Evolutionary conservation across 768 basidiomycete species (phyloP).

Genomic region (Mycena amicta): DNA sequence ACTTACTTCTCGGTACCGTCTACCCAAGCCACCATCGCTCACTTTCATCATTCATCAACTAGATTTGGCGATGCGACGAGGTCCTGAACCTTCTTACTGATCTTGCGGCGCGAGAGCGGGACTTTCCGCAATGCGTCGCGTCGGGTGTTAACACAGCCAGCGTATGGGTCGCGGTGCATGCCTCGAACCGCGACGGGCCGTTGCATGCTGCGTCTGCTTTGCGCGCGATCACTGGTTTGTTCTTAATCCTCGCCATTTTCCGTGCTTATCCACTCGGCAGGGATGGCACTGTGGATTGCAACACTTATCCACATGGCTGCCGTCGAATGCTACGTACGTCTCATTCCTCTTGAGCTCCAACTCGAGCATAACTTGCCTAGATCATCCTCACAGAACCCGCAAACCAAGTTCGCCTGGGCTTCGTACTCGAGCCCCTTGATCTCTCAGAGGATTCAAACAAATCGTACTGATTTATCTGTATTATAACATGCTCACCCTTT

Average conservation of each 20-base stretch:
- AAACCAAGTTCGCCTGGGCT: conserved; percentile 18
- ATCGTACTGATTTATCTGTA: conserved; percentile 10
- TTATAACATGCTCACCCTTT: too few species aligned
- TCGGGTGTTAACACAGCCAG: conserved; percentile 9
- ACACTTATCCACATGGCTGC: conserved; percentile 26
- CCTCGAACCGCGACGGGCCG: conserved; percentile 14
- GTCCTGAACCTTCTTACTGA: conserved; percentile 21
- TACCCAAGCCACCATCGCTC: background rate
- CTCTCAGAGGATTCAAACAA: conserved; percentile 1
- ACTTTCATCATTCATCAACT: too few species aligned
- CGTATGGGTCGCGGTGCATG: conserved; percentile 26
- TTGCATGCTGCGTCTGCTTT: conserved; percentile 22
- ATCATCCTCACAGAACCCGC: conserved; percentile 11
- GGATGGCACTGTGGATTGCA: conserved; percentile 31
- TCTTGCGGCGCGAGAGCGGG: background rate
- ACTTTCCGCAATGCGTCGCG: conserved; percentile 26
- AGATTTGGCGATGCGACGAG: conserved; percentile 32
- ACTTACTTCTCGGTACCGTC: conserved; percentile 27
- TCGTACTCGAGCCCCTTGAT: conserved; percentile 21
- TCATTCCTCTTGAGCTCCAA: background rate
- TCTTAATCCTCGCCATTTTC: background rate
- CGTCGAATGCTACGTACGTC: conserved; percentile 27
- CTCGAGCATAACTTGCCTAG: too few species aligned
- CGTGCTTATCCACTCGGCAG: background rate
- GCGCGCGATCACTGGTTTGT: conserved; percentile 24